These are phyloP conservation scores for Phytopythium aichiense DNA, from an alignment of 352 stramenopile species.

Conservation along the genomic window DNA sequence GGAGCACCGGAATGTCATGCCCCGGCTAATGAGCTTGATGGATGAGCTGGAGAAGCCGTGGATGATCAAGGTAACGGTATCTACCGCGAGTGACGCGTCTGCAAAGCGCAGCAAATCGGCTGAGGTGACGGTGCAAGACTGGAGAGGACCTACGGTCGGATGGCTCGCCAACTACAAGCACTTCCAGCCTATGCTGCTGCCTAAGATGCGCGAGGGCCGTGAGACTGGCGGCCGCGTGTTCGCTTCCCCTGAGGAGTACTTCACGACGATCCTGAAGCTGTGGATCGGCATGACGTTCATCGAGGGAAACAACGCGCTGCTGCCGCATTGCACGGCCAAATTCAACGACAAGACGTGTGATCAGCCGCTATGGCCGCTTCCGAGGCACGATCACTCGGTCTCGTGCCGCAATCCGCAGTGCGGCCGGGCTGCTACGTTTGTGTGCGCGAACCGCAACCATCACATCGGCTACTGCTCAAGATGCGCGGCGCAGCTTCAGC, in stretches of 20 bases:
- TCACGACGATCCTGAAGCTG: conserved; percentile 62
- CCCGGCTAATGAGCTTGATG: conserved; percentile 40
- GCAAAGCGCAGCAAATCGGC: not conserved
- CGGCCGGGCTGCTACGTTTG: conserved; percentile 38
- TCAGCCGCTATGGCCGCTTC: conserved; percentile 60
- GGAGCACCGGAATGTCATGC: conserved; percentile 46
- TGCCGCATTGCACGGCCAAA: conserved; percentile 64
- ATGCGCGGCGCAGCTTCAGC: conserved; percentile 47
- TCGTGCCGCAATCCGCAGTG: conserved; percentile 57
- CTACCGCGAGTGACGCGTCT: not conserved
- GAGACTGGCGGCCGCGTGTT: conserved; percentile 49
- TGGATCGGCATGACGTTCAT: conserved; percentile 89
- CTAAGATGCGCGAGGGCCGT: conserved; percentile 57
- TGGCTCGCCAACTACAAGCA: conserved; percentile 68
- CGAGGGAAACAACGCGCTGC: conserved; percentile 78
- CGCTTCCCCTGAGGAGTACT: conserved; percentile 72
- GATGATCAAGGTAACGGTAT: conserved; percentile 40
- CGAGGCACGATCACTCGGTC: not conserved
- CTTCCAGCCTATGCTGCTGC: conserved; percentile 68
- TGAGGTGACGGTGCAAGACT: conserved; percentile 23
- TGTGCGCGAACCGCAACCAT: conserved; percentile 58
- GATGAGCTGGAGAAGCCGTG: conserved; percentile 70
- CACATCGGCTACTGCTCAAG: conserved; percentile 51
- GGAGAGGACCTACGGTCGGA: conserved; percentile 59
- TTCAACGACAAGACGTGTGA: conserved; percentile 57